A percentile compares a stretch with the other conserved stretches of the same genome.
phyloP scores from a whole-genome alignment of 78 protist species.

The Speleostelium caveatum region DNA sequence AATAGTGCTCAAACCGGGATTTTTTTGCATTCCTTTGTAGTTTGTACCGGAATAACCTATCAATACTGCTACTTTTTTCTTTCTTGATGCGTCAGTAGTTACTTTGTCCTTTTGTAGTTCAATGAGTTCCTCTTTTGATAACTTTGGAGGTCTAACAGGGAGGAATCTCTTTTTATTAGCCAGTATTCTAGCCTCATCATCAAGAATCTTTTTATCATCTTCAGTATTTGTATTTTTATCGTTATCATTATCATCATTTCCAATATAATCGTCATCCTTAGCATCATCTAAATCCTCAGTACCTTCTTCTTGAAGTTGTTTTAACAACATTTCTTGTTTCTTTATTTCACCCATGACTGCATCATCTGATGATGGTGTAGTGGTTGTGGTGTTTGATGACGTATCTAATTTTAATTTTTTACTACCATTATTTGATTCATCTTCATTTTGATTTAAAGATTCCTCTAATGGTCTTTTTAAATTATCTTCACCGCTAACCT shows the following conservation, averaged over 20 bases:
- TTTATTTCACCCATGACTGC: background rate
- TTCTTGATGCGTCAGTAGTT: slow-evolving; percentile 55
- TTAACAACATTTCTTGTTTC: background rate
- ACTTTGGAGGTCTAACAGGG: slow-evolving; percentile 23
- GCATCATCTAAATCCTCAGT: slow-evolving; percentile 7
- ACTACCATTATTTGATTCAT: no score
- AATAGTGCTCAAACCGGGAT: slow-evolving; percentile 68
- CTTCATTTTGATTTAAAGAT: background rate
- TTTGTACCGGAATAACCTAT: slow-evolving; percentile 74
- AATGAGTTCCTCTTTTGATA: slow-evolving; percentile 28
- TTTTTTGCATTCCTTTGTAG: slow-evolving; percentile 79
- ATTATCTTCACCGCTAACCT: no score
- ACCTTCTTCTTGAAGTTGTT: background rate
- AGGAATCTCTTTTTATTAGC: background rate
- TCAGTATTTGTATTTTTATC: background rate
- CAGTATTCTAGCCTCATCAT: background rate
- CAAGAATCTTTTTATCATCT: background rate
- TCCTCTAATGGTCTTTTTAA: background rate
- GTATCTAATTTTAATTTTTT: background rate
- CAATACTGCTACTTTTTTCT: slow-evolving; percentile 61
- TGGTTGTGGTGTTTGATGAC: background rate
- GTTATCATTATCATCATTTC: background rate
- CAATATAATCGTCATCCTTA: slow-evolving; percentile 30
- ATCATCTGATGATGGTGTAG: background rate
- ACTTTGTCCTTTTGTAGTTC: slow-evolving; percentile 34